These are phyloP conservation scores for Sedum album DNA, from an alignment of 164 flowering plant genomes.

Conservation along the genomic window DNA sequence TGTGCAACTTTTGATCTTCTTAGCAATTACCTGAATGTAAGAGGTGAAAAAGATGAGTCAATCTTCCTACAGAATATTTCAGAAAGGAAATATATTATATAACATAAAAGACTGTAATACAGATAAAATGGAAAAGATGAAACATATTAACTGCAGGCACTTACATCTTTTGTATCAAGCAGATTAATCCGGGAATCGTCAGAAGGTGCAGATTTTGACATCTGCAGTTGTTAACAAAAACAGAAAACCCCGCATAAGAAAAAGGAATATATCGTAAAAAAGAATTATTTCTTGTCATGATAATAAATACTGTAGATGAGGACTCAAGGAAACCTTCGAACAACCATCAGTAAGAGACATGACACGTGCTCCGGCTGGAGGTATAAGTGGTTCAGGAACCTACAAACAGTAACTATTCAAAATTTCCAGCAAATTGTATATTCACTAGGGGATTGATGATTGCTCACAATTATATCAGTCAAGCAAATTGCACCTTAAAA, in stretches of 20 bases:
- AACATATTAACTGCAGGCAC: conserved; percentile 13
- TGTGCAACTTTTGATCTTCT: conserved; percentile 94
- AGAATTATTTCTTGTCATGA: background rate
- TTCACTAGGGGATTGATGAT: conserved; percentile 14
- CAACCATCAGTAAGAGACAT: conserved; percentile 96
- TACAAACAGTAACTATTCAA: conserved; percentile 19
- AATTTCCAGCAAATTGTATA: conserved; percentile 9
- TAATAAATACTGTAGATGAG: background rate
- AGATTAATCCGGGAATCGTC: conserved; percentile 92
- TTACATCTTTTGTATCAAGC: conserved; percentile 89
- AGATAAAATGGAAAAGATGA: background rate
- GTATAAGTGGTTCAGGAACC: conserved; percentile 94
- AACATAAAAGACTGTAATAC: background rate
- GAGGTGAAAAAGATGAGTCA: conserved; percentile 5
- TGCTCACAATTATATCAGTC: conserved; percentile 18
- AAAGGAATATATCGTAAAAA: background rate
- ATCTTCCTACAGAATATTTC: background rate
- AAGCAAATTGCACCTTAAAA: conserved; percentile 59
- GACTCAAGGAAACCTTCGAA: conserved; percentile 53
- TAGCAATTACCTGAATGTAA: conserved; percentile 53
- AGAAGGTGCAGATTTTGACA: conserved; percentile 96
- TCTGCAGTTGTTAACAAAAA: conserved; percentile 30
- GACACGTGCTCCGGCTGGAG: conserved; percentile 90
- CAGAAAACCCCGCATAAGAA: background rate
- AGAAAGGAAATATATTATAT: background rate